A percentile compares a stretch with the other conserved stretches of the same genome.
Conservation (phyloP, 1,284 basidiomycete genomes). For the Violaceomyces palustris region DNA sequence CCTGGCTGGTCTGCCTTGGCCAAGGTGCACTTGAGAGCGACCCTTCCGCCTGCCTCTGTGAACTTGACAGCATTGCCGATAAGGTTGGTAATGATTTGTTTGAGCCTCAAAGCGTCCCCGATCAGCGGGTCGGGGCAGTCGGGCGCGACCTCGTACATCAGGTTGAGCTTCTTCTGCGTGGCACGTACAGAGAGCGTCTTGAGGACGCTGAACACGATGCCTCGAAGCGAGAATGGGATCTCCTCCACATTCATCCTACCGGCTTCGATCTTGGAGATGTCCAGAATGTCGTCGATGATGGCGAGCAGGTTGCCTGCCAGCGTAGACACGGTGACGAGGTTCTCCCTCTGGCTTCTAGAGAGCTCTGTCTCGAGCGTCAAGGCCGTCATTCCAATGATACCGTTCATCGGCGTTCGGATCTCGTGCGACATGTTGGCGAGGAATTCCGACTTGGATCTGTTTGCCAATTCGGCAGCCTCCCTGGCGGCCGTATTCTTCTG, state of each 20-base stretch:
- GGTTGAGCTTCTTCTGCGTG: constrained; percentile 91
- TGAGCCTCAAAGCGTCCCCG: constrained; percentile 79
- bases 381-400: constrained; percentile 99
- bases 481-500: constrained; percentile 98
- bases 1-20: constrained; percentile 64
- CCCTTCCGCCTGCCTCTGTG: constrained; percentile 78
- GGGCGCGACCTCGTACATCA: constrained; percentile 93
- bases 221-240: constrained; percentile 92
- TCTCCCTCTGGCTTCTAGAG: constrained; percentile 84
- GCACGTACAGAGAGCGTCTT: constrained; percentile 98
- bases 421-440: constrained; percentile 54
- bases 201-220: constrained; percentile 93
- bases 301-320: constrained; percentile 86
- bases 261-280: constrained; percentile 64
- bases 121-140: constrained; percentile 95
- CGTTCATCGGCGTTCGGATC: constrained; percentile 53
- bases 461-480: constrained; percentile 88
- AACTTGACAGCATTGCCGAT: constrained; percentile 60
- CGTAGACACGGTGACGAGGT: constrained; percentile 89
- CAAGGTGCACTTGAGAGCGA: constrained; percentile 79
- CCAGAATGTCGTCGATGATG: constrained; percentile 66
- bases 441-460: constrained; percentile 94
- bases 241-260: constrained; percentile 99
- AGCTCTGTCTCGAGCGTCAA: constrained; percentile 89
- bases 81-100: constrained; percentile 52